Conservation (phyloP, 371 early-diverging fungal species). For the Apophysomyces ossiformis region DNA sequence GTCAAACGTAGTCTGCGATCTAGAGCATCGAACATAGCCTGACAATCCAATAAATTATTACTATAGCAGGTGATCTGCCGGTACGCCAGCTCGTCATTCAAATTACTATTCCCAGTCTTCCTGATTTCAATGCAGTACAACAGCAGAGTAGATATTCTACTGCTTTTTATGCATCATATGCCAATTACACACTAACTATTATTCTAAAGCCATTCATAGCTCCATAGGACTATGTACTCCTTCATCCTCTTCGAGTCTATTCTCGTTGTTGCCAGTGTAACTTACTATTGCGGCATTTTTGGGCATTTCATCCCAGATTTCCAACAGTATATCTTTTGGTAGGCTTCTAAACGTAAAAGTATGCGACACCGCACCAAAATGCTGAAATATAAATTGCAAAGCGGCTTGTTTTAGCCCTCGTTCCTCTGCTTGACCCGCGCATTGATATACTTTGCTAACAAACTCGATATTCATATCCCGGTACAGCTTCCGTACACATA, state of each 20-base stretch:
- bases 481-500: conserved; percentile 59
- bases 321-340: conserved; percentile 59
- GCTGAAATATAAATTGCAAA: conserved; percentile 63
- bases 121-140: no score
- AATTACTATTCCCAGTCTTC: no score
- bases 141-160: not conserved
- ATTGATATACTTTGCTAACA: conserved; percentile 62
- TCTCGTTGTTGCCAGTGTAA: conserved; percentile 14
- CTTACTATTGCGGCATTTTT: conserved; percentile 42
- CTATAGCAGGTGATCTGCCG: no score
- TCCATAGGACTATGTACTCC: conserved; percentile 28
- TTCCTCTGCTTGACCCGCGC: conserved; percentile 62
- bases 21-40: no score
- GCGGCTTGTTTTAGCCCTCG: conserved; percentile 62
- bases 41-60: no score
- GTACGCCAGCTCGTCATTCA: no score
- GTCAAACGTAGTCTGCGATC: no score
- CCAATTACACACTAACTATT: not conserved
- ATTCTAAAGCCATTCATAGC: conserved; percentile 13
- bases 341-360: conserved; percentile 59
- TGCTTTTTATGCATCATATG: conserved; percentile 2
- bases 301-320: conserved; percentile 69
- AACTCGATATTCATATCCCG: conserved; percentile 57
- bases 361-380: conserved; percentile 69
- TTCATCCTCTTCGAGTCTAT: conserved; percentile 14